phyloP scores from a whole-genome alignment of 1,284 basidiomycete genomes.

The Ceratobasidium sp. region DNA sequence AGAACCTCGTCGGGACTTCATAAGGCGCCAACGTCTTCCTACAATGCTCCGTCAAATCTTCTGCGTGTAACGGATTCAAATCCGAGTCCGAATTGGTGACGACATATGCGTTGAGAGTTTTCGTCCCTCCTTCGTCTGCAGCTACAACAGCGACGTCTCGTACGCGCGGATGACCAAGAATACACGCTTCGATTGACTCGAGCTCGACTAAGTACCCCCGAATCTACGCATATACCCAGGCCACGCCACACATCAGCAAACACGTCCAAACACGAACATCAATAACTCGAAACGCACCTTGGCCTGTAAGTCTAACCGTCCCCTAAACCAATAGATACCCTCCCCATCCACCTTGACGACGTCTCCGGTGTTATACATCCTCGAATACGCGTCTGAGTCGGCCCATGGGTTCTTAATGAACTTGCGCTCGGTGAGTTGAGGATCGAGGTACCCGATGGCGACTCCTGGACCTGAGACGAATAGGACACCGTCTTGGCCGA shows the following conservation, averaged over 20 bases:
- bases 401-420: constrained; percentile 15
- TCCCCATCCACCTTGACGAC: background rate
- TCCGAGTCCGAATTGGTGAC: background rate
- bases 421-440: background rate
- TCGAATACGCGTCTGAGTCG: background rate
- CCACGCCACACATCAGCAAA: background rate
- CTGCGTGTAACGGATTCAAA: background rate
- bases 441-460: constrained; percentile 1
- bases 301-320: constrained; percentile 13
- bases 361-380: constrained; percentile 26
- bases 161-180: background rate
- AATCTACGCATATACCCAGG: background rate
- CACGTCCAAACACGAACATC: background rate
- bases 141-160: background rate
- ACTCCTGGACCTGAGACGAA: constrained; percentile 6
- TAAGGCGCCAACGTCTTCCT: constrained; percentile 4
- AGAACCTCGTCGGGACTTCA: constrained; percentile 22
- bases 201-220: constrained; percentile 29
- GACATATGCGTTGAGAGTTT: constrained; percentile 17
- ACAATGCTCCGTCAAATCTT: constrained; percentile 6
- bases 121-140: background rate
- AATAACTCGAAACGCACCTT: background rate
- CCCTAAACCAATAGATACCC: constrained; percentile 2
- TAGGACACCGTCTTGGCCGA: background rate
- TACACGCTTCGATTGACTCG: constrained; percentile 14